Conservation (phyloP, 1,139 yeast species). For the Blastobotrys illinoisensis region DNA sequence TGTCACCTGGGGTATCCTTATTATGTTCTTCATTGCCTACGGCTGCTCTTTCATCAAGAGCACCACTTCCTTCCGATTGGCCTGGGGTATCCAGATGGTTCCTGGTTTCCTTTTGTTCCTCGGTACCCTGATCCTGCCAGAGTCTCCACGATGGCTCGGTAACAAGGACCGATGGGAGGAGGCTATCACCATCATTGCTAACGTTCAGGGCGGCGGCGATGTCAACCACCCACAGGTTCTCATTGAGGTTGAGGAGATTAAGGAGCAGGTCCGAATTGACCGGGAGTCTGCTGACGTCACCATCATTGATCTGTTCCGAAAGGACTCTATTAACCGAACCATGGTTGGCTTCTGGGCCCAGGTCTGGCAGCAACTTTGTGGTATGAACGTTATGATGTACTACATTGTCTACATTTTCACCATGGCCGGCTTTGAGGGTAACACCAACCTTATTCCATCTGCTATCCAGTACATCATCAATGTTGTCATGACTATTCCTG, state of each 20-base stretch:
- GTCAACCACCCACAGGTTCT: constrained; percentile 48
- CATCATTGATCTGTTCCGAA: constrained; percentile 44
- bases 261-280: constrained; percentile 38
- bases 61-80: constrained; percentile 54
- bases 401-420: constrained; percentile 36
- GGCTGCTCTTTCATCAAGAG: constrained; percentile 50
- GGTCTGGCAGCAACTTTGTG: constrained; percentile 68
- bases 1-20: constrained; percentile 60
- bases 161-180: constrained; percentile 62
- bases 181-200: constrained; percentile 48
- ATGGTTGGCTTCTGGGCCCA: constrained; percentile 53
- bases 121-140: constrained; percentile 53
- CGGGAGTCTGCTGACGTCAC: constrained; percentile 24
- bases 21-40: constrained; percentile 55
- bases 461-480: constrained; percentile 52
- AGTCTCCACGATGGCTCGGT: constrained; percentile 72
- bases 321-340: constrained; percentile 47
- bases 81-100: constrained; percentile 62
- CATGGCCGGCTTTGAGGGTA: constrained; percentile 35
- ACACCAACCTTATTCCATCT: constrained; percentile 42
- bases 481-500: constrained; percentile 38
- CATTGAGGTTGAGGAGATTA: constrained; percentile 55
- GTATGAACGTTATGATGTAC: constrained; percentile 60
- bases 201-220: constrained; percentile 49
- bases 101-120: constrained; percentile 52